phyloP scores from a whole-genome alignment of 176 grass and related monocot genomes.

The Pontederia paniculata region DNA sequence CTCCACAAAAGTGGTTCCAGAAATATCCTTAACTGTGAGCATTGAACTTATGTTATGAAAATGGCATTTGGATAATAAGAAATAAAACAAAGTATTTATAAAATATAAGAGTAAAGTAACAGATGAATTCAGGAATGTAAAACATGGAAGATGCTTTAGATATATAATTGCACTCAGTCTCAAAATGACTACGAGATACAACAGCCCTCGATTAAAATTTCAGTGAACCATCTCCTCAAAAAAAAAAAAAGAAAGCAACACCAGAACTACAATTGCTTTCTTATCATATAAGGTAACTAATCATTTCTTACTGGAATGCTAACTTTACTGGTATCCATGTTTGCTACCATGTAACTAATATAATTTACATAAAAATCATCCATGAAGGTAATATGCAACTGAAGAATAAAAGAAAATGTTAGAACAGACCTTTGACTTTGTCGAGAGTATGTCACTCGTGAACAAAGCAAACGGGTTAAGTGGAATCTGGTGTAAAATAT shows the following conservation, averaged over 20 bases:
- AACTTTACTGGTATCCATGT: background rate
- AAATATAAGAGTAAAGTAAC: too few species aligned
- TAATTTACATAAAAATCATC: background rate
- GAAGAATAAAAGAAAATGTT: conserved; percentile 20
- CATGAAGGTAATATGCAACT: background rate
- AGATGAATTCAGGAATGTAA: too few species aligned
- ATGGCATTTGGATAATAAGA: background rate
- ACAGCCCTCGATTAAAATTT: too few species aligned
- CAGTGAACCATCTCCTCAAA: too few species aligned
- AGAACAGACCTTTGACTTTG: conserved; percentile 69
- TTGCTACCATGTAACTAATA: background rate
- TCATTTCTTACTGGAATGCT: too few species aligned
- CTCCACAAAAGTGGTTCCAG: conserved; percentile 79
- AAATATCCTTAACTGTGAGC: conserved; percentile 53
- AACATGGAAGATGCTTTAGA: too few species aligned
- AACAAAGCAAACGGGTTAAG: conserved; percentile 61
- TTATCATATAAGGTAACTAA: too few species aligned
- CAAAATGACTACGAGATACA: too few species aligned
- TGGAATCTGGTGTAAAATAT: conserved; percentile 47
- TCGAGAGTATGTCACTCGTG: conserved; percentile 68
- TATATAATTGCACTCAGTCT: too few species aligned
- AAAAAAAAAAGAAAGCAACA: too few species aligned
- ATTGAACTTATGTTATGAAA: conserved; percentile 9
- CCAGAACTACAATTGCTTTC: too few species aligned
- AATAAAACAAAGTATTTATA: too few species aligned